Conservation (phyloP, 2,329 filamentous ascomycete genomes). For the Verticillium nonalfalfae region DNA sequence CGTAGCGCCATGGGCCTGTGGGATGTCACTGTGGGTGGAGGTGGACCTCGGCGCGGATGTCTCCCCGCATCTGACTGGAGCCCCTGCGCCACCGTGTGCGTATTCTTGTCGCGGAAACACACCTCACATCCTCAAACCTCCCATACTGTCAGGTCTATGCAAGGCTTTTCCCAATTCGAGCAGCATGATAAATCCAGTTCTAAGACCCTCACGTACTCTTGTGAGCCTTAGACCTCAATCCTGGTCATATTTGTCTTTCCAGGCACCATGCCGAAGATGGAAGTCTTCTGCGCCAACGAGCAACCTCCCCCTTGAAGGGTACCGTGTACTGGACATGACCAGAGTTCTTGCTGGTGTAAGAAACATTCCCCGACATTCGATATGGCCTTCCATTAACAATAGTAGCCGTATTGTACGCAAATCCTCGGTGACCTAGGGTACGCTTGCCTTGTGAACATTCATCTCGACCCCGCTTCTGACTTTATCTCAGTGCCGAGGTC, state of each 20-base stretch:
- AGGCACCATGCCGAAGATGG: background rate
- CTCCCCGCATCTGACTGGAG: background rate
- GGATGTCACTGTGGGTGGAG: background rate
- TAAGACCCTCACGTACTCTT: background rate
- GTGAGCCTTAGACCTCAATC: background rate
- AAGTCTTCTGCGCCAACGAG: slow-evolving; percentile 21
- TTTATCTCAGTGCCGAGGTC: slow-evolving; percentile 68
- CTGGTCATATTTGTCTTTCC: background rate
- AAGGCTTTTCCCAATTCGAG: background rate
- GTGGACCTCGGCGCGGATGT: background rate
- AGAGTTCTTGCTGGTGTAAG: slow-evolving; percentile 88
- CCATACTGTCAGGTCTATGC: background rate
- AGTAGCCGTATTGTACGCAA: slow-evolving; percentile 91
- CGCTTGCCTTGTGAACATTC: slow-evolving; percentile 21
- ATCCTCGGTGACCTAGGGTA: slow-evolving; percentile 95
- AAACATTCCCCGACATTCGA: slow-evolving; percentile 10
- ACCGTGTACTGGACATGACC: slow-evolving; percentile 93
- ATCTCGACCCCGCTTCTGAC: slow-evolving; percentile 15
- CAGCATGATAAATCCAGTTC: background rate
- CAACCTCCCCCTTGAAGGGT: slow-evolving; percentile 67
- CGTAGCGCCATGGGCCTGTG: background rate
- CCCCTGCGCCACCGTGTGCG: background rate
- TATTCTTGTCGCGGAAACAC: background rate
- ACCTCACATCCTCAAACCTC: background rate
- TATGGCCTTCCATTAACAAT: background rate